Evolutionary conservation across 78 protist genomes (phyloP), one percentile per base, ranked within the genome.

Genomic region (Dictyostelium firmibasis): DNA sequence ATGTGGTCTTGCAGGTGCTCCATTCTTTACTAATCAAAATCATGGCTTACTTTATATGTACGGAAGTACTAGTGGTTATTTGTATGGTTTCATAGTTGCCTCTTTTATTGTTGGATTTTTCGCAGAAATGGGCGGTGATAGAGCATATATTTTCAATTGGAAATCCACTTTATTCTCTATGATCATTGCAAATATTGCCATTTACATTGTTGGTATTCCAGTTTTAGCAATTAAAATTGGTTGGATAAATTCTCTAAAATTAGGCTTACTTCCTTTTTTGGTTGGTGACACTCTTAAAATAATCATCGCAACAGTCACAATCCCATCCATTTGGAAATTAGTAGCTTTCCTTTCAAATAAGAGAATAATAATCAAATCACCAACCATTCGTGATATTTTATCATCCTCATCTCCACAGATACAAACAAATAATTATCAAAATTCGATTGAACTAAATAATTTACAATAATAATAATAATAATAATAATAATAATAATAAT

Each of bases 321-420:
- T 86, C 1, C 92, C 92, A 53, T 47, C 77, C 5, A 86, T 86
- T 75, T 86, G 92, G 92, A 86, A 86, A 57, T n/a, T 76, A 0
- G 8, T 57, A 3, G 92, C 92, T 1, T 86, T 76, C 35, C 29
- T 86, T 27, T 86, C 64, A 11, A 86, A 86, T 25, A 72, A 36
- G 62, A 27, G 57, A n/a, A 72, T 72, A 31, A 72, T 72, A 27
- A 18, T 41, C 84, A 86, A 72, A 72, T 72, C 79, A 0, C 43
- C 35, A 72, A 33, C 36, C 10, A 13, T 35, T 31, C 11, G 13
- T 13, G 79, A 72, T 29, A 29, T 72, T 33, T 33, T 33, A 72
- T 72, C 79, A 27, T 31, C 79, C 20, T 57, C 67, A 4, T 38
- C 43, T 4, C 43, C 43, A 53, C 13, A 53, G 13, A 2, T 7